A percentile compares a stretch with the other conserved stretches of the same genome.
Conservation (phyloP, 345 rosid genomes). For the Garcia nutans region DNA sequence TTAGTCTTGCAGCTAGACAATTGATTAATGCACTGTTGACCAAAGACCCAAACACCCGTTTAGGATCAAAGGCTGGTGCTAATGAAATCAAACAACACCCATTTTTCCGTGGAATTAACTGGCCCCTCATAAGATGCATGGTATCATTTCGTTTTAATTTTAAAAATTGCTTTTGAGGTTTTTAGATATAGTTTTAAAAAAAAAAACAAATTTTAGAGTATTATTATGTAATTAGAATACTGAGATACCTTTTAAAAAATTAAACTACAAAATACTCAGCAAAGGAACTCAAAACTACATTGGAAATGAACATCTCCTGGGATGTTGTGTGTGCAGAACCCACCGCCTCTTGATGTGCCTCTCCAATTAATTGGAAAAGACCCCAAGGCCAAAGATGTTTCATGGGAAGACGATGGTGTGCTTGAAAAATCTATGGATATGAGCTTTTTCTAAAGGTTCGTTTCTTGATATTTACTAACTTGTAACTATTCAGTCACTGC, state of each 20-base stretch:
- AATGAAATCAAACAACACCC: conserved; percentile 86
- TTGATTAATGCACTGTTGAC: conserved; percentile 65
- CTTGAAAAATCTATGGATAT: conserved; percentile 56
- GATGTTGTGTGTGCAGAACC: conserved; percentile 46
- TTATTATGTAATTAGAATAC: too few species aligned
- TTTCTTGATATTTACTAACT: neutral
- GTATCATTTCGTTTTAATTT: conserved; percentile 32
- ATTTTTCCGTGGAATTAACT: conserved; percentile 80
- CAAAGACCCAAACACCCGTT: conserved; percentile 66
- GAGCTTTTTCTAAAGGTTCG: conserved; percentile 56
- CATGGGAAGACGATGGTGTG: conserved; percentile 88
- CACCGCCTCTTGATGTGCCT: conserved; percentile 73
- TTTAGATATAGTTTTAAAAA: too few species aligned
- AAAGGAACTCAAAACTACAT: too few species aligned
- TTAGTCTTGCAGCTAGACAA: conserved; percentile 78
- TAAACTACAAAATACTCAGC: too few species aligned
- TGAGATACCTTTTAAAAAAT: too few species aligned
- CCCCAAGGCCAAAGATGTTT: conserved; percentile 51
- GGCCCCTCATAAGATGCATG: conserved; percentile 95
- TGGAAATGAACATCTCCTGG: neutral
- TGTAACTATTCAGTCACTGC: too few species aligned
- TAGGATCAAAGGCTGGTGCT: conserved; percentile 82
- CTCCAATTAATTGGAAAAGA: conserved; percentile 53
- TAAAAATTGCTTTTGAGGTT: too few species aligned
- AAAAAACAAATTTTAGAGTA: too few species aligned